Conservation (phyloP, 2,329 filamentous ascomycete genomes). For the Epichloe hybrida region DNA sequence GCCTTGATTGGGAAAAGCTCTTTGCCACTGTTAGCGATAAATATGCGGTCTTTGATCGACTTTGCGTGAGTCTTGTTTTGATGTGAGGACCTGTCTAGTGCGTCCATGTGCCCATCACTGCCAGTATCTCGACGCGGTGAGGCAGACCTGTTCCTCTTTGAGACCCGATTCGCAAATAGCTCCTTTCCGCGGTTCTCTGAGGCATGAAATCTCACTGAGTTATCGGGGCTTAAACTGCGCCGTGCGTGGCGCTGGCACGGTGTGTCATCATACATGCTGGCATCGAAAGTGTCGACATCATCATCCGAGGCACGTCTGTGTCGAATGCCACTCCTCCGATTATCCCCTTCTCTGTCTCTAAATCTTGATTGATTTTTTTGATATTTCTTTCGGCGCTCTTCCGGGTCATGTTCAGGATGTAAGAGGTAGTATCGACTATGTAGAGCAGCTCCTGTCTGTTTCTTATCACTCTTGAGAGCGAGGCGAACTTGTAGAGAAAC, state of each 20-base stretch:
- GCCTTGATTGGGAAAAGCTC: constrained; percentile 27
- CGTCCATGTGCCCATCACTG: constrained; percentile 26
- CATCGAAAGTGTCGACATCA: constrained; percentile 48
- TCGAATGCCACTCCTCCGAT: constrained; percentile 17
- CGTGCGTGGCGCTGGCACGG: constrained; percentile 19
- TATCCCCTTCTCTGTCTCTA: constrained; percentile 39
- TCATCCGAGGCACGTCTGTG: constrained; percentile 31
- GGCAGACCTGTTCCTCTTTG: constrained; percentile 34
- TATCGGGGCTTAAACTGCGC: constrained; percentile 14
- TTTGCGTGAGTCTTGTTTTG: constrained; percentile 23
- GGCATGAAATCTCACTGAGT: constrained; percentile 16
- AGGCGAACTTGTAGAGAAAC: constrained; percentile 58
- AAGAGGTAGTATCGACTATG: constrained; percentile 85
- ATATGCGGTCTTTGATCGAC: constrained; percentile 20
- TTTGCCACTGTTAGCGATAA: constrained; percentile 17
- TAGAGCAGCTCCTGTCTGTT: constrained; percentile 62
- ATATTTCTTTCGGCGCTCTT: constrained; percentile 50
- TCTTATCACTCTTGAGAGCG: constrained; percentile 63
- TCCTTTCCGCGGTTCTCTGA: constrained; percentile 42
- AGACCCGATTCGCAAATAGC: constrained; percentile 39
- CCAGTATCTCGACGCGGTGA: constrained; percentile 34
- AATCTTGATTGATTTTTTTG: constrained; percentile 47
- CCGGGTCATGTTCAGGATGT: constrained; percentile 78
- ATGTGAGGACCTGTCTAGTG: constrained; percentile 16
- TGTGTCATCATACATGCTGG: constrained; percentile 71